Evolutionary conservation across 2,329 filamentous ascomycete genomes (phyloP).

Genomic region (Cytospora mali): DNA sequence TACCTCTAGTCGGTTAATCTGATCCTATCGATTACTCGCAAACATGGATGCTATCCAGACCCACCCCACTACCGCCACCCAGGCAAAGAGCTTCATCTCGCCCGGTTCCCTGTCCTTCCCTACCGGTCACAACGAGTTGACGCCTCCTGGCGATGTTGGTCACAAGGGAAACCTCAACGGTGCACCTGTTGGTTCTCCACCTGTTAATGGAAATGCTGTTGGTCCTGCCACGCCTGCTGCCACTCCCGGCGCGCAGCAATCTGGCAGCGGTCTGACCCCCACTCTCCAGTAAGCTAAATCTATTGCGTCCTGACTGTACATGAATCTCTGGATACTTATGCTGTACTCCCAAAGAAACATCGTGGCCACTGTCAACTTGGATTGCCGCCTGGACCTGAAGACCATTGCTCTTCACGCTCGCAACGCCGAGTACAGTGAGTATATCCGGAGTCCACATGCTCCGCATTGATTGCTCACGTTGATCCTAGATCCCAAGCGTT

Average conservation of each 20-base stretch:
- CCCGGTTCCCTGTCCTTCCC: conserved; percentile 92
- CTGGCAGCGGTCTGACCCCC: conserved; percentile 86
- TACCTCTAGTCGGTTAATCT: background rate
- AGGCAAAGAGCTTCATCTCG: conserved; percentile 95
- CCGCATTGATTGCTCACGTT: conserved; percentile 23
- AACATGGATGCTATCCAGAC: conserved; percentile 89
- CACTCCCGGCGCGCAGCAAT: conserved; percentile 80
- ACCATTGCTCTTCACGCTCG: conserved; percentile 97
- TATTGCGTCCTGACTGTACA: conserved; percentile 38
- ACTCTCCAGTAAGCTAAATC: conserved; percentile 91
- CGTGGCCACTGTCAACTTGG: conserved; percentile 96
- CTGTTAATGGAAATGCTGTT: conserved; percentile 73
- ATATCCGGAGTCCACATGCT: conserved; percentile 20
- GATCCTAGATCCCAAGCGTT: conserved; percentile 65
- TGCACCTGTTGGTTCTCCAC: conserved; percentile 57
- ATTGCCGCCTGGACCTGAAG: conserved; percentile 97
- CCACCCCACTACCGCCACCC: conserved; percentile 85
- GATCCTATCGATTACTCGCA: conserved; percentile 29
- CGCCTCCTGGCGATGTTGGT: conserved; percentile 74
- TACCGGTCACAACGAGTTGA: conserved; percentile 79
- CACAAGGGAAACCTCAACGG: conserved; percentile 58
- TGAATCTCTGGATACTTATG: conserved; percentile 57
- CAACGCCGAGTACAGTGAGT: conserved; percentile 85
- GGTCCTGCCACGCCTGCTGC: conserved; percentile 88
- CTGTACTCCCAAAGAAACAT: conserved; percentile 78